Evolutionary conservation across 306 rosid species (phyloP).

Genomic region (Malus asiatica): DNA sequence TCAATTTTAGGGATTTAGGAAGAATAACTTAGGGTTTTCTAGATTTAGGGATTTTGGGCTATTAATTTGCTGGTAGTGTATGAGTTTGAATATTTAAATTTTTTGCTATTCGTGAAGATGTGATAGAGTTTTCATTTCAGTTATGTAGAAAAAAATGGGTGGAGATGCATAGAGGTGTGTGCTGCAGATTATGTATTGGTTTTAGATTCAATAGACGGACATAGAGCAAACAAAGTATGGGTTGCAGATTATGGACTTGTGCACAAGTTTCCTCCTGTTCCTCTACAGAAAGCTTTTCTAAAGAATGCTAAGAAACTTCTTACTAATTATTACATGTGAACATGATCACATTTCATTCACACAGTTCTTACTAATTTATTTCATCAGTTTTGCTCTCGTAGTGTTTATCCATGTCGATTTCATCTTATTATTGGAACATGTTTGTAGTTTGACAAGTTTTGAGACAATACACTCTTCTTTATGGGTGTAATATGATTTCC

Average conservation of each 20-base stretch:
- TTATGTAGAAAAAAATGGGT: no score
- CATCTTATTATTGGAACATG: not conserved
- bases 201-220: no score
- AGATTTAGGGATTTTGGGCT: no score
- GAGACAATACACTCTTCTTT: not conserved
- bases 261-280: slow-evolving; percentile 78
- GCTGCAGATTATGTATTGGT: no score
- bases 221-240: no score
- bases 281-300: slow-evolving; percentile 67
- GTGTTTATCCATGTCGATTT: not conserved
- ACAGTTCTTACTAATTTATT: not conserved
- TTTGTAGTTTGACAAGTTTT: not conserved
- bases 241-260: slow-evolving; percentile 40
- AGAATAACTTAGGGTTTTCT: no score
- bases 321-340: not conserved
- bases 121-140: no score
- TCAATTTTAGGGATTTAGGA: no score
- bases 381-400: not conserved
- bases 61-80: no score
- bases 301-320: slow-evolving; percentile 82
- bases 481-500: not conserved
- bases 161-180: no score
- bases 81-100: no score
- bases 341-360: not conserved
- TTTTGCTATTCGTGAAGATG: no score